phyloP scores from a whole-genome alignment of 495 filamentous ascomycete genomes.

The Trichocladium antarcticum region DNA sequence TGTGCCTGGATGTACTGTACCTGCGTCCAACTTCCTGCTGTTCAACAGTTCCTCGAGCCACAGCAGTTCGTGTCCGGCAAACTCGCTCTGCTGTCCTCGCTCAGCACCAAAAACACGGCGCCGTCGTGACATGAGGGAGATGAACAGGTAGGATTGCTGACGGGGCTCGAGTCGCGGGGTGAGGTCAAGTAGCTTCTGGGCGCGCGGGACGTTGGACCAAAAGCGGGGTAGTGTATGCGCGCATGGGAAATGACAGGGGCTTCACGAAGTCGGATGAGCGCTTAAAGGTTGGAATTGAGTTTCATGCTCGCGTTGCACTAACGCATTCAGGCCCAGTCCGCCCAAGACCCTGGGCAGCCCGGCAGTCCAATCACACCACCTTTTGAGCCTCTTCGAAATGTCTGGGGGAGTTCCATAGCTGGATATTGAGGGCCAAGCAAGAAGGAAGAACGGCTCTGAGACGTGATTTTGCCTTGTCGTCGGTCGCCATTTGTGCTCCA shows the following conservation, averaged over 20 bases:
- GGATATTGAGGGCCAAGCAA: background rate
- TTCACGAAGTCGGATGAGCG: conserved; percentile 7
- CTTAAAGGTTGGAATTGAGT: conserved; percentile 15
- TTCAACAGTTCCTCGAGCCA: conserved; percentile 5
- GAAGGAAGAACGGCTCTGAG: too few relatives aligned
- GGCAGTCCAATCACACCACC: conserved; percentile 5
- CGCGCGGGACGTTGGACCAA: background rate
- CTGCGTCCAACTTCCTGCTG: conserved; percentile 1
- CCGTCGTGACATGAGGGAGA: background rate
- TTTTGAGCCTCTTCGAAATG: too few relatives aligned
- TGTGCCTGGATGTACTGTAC: conserved; percentile 1
- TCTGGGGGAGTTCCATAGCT: too few relatives aligned
- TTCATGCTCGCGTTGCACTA: conserved; percentile 8
- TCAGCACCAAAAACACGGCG: background rate
- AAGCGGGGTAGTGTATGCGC: conserved; percentile 11
- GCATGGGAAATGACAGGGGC: conserved; percentile 16
- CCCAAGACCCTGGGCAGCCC: too few relatives aligned
- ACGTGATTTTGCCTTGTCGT: background rate
- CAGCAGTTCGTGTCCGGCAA: conserved; percentile 9
- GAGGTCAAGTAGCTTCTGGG: background rate
- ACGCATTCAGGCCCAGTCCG: too few relatives aligned
- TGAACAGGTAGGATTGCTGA: background rate
- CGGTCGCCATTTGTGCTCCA: background rate
- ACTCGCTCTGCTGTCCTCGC: background rate
- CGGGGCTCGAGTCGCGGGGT: background rate